These are phyloP conservation scores for Phylloporus gajari DNA, from an alignment of 1,284 basidiomycete species.

Conservation along the genomic window DNA sequence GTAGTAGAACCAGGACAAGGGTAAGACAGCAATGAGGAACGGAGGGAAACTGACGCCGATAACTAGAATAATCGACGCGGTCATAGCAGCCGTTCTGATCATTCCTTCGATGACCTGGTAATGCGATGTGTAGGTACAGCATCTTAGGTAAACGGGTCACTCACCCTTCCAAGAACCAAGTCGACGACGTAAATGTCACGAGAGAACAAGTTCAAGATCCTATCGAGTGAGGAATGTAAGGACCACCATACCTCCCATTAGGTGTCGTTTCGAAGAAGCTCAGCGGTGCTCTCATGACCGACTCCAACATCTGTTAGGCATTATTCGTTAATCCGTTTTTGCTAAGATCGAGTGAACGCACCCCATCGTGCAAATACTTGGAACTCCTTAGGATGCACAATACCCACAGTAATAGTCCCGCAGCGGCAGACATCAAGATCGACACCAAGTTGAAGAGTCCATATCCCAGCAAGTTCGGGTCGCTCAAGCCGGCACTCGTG, in stretches of 20 bases:
- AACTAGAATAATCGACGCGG: slow-evolving; percentile 82
- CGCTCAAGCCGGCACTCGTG: slow-evolving; percentile 62
- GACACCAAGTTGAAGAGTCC: slow-evolving; percentile 68
- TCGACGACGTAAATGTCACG: slow-evolving; percentile 95
- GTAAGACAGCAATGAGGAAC: slow-evolving; percentile 82
- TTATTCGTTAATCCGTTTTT: not conserved
- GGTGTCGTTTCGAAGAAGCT: slow-evolving; percentile 90
- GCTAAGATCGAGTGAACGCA: slow-evolving; percentile 61
- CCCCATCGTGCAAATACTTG: slow-evolving; percentile 79
- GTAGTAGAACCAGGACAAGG: slow-evolving; percentile 80
- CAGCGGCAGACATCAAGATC: slow-evolving; percentile 62
- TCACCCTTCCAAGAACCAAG: slow-evolving; percentile 76
- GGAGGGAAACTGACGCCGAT: slow-evolving; percentile 85
- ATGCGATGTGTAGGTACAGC: not conserved
- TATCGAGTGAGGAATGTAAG: not conserved
- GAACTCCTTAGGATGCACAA: slow-evolving; percentile 48
- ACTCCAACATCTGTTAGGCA: not conserved
- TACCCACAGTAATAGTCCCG: slow-evolving; percentile 79
- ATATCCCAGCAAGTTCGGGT: slow-evolving; percentile 69
- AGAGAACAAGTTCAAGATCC: slow-evolving; percentile 89
- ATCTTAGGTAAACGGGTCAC: slow-evolving; percentile 17
- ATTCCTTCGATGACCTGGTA: slow-evolving; percentile 72
- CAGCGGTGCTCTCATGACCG: slow-evolving; percentile 72
- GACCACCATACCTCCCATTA: slow-evolving; percentile 68
- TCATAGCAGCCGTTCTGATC: slow-evolving; percentile 67